Evolutionary conservation across 2,329 filamentous ascomycete genomes (phyloP), one percentile per base, ranked within the genome.

Genomic region (Trichoderma simmonsii): DNA sequence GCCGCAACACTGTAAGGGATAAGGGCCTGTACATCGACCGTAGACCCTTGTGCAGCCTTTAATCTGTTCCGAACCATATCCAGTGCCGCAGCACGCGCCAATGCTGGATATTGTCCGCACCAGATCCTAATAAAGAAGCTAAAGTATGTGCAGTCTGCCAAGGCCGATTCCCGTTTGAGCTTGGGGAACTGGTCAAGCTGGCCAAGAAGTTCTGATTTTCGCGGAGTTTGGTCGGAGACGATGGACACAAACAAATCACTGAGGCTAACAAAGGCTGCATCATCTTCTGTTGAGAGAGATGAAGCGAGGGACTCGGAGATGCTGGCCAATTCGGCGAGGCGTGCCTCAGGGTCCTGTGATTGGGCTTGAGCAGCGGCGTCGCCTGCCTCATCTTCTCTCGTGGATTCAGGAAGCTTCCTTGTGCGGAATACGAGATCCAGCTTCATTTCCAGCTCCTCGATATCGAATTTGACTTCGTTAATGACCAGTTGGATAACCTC

Each of bases 1-100:
- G 92, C 92, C 48, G 88, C 85, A 60, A 98, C 83, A 36, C 91
- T 85, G 81, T 97, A 98, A 3, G 95, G 95, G n/a, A 97, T 79
- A 21, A 98, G 80, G 12, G 89, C 88, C 79, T 98, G 95, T 63
- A 95, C 86, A 78, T 97, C 92, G 8, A 88, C 78, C 24, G 83
- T 83, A 26, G 78, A 80, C 12, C 81, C 81, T 72, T 87, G 85
- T 15, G 82, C 81, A 11, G 82, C 80, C 68, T 88, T 87, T 21
- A 94, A 79, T 30, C 86, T 84, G 34, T 84, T 84, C 72, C 89
- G 88, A 15, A 89, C 87, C 77, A 89, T 86, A 54, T 90, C 89
- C 63, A 97, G 81, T 12, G 94, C 93, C 9, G 90, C 87, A 70
- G 88, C 86, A 74, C 93, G 89, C 3, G 90, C 91, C 60, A 92